Percentiles rank a stretch among this genome's conserved stretches.
phyloP scores from a whole-genome alignment of 2,329 filamentous ascomycete genomes.

The Pseudogymnoascus sp. region DNA sequence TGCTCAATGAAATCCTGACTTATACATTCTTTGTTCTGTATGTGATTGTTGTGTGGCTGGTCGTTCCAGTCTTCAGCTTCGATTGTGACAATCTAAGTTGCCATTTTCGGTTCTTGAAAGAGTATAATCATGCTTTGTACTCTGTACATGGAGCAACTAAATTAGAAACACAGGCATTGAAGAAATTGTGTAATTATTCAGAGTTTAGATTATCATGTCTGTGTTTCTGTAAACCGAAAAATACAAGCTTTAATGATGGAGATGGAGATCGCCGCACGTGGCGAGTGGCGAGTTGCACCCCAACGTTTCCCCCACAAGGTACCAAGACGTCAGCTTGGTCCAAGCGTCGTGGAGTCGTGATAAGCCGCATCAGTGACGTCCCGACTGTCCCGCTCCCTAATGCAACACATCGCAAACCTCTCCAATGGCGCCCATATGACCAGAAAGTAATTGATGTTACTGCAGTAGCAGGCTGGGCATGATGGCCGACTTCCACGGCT shows the following conservation, averaged over 20 bases:
- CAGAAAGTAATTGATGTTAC: not conserved
- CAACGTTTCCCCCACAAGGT: not conserved
- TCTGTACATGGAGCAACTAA: not conserved
- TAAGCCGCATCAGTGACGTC: conserved; percentile 2
- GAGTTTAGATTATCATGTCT: not conserved
- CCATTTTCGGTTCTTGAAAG: not conserved
- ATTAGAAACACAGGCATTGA: not conserved
- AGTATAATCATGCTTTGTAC: not conserved
- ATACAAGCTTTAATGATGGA: not conserved
- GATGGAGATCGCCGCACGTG: not conserved
- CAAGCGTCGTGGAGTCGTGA: not conserved
- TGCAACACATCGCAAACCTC: not conserved
- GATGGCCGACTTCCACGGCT: conserved; percentile 22
- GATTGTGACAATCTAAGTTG: not conserved
- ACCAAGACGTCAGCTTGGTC: conserved; percentile 6
- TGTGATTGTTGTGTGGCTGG: not conserved
- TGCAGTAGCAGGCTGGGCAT: conserved; percentile 16
- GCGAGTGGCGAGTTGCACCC: not conserved
- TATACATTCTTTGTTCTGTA: not conserved
- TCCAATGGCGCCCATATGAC: conserved; percentile 6
- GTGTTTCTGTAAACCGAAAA: not conserved
- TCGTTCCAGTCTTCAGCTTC: not conserved
- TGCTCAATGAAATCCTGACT: conserved; percentile 3
- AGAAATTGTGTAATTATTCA: not conserved
- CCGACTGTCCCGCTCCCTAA: not conserved